Evolutionary conservation across 2,329 filamentous ascomycete genomes (phyloP), one percentile per base, ranked within the genome.

Genomic region (Corynespora cassiicola): DNA sequence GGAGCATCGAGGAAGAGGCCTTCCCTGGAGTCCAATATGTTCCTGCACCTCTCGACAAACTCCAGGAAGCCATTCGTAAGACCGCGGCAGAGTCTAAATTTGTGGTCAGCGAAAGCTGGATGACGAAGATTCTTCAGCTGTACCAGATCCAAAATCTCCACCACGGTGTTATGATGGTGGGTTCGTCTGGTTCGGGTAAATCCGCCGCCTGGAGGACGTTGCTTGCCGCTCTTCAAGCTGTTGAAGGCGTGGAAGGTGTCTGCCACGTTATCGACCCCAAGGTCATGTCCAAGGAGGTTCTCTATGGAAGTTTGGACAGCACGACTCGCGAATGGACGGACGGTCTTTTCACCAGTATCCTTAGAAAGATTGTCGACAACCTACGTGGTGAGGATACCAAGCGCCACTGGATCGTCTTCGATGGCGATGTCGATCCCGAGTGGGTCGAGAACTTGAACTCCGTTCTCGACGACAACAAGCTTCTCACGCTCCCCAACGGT

Each of bases 401-500:
- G 74, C 85, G 94, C 39, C 94, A 99, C 70, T 99, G 94, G 94
- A 97, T 99, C 58, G 88, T 99, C 5, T 99, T 99, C 60, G 94
- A 99, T 67, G 95, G 94, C 46, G 94, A 99, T 67, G 94, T 99
- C 47, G 94, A 99, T 69, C 94, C 94, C 1, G 95, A 97, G 69
- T 99, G 94, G 94, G 94, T 99, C 52, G 94, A 99, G 68, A 99
- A 99, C 69, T 76, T 99, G 78, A 99, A 99, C 84, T 95, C 89
- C 79, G 95, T 99, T 40, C 82, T 99, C 26, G 94, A 99, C 63
- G 94, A 99, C 74, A 99, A 99, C 76, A 99, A 97, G 69, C 78
- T 99, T 26, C 81, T 99, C 20, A 99, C 94, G 0, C 75, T 99
- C 51, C 95, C 94, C 18, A 99, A 99, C 56, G 94, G 94, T 72